Evolutionary conservation across 495 filamentous ascomycete genomes (phyloP).

Genomic region (Delitschia confertaspora): DNA sequence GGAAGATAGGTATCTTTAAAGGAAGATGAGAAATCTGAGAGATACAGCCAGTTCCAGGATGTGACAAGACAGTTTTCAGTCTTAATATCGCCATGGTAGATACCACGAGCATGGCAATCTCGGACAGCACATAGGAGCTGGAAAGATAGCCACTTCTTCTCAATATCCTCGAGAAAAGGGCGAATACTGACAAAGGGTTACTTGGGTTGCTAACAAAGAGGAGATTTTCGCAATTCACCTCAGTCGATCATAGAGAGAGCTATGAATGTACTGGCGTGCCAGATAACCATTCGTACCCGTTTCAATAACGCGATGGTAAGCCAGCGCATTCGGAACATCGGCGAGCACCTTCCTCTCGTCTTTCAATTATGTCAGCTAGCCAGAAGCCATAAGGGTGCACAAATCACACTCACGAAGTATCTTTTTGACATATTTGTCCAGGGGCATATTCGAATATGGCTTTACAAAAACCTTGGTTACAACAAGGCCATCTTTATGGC

Average conservation of each 20-base stretch:
- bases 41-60: constrained; percentile 99
- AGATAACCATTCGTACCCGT: constrained; percentile 86
- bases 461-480: constrained; percentile 94
- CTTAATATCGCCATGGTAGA: constrained; percentile 98
- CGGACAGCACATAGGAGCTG: constrained; percentile 88
- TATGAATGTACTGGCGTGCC: constrained; percentile 92
- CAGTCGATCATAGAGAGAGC: constrained; percentile 93
- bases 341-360: constrained; percentile 71
- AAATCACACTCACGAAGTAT: constrained; percentile 54
- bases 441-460: constrained; percentile 64
- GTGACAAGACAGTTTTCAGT: constrained; percentile 94
- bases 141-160: constrained; percentile 98
- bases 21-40: constrained; percentile 88
- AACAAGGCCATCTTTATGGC: constrained; percentile 80
- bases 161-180: constrained; percentile 94
- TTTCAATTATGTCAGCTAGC: constrained; percentile 32
- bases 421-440: constrained; percentile 65
- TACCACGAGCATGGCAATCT: constrained; percentile 81
- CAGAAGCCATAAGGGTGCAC: constrained; percentile 7
- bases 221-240: constrained; percentile 41
- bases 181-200: constrained; percentile 57
- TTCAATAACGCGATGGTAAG: constrained; percentile 82
- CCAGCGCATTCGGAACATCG: constrained; percentile 83
- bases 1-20: constrained; percentile 95
- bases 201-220: neutral